Conservation (phyloP, 768 basidiomycete genomes). For the Leucosporidium creatinivorum region DNA sequence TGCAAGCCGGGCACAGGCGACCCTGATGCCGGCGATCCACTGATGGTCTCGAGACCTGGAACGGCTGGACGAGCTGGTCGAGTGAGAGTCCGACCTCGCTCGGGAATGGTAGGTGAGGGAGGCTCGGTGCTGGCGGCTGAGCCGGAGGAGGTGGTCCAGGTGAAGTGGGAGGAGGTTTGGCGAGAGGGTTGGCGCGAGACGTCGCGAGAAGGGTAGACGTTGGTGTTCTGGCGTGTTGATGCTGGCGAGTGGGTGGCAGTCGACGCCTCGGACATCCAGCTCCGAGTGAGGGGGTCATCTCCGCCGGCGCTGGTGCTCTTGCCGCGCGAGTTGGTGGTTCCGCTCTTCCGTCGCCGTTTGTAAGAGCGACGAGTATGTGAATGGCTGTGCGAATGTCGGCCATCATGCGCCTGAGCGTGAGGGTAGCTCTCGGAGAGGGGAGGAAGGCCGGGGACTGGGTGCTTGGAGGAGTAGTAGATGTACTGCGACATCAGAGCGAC, state of each 20-base stretch:
- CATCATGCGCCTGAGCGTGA: conserved; percentile 13
- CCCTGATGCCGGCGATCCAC: conserved; percentile 17
- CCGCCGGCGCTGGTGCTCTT: background rate
- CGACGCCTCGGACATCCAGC: conserved; percentile 24
- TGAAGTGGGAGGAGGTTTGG: background rate
- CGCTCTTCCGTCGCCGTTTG: background rate
- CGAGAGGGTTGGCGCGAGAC: background rate
- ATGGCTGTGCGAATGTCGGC: background rate
- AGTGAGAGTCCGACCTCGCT: conserved; percentile 24
- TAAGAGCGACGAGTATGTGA: background rate
- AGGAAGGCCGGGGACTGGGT: conserved; percentile 15
- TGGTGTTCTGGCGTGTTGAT: background rate
- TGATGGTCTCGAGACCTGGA: conserved; percentile 19
- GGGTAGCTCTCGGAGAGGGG: conserved; percentile 21
- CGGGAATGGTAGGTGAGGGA: conserved; percentile 17
- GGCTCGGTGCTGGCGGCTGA: conserved; percentile 2
- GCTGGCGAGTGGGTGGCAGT: background rate
- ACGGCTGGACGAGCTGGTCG: conserved; percentile 2
- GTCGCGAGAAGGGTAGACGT: background rate
- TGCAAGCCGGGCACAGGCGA: background rate
- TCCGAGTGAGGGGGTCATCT: conserved; percentile 10
- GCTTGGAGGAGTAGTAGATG: conserved; percentile 48
- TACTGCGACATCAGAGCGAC: conserved; percentile 67
- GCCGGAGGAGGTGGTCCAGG: background rate
- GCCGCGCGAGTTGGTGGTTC: background rate